Evolutionary conservation across 495 filamentous ascomycete genomes (phyloP), one percentile per base, ranked within the genome.

Genomic region (Cryomyces minteri): DNA sequence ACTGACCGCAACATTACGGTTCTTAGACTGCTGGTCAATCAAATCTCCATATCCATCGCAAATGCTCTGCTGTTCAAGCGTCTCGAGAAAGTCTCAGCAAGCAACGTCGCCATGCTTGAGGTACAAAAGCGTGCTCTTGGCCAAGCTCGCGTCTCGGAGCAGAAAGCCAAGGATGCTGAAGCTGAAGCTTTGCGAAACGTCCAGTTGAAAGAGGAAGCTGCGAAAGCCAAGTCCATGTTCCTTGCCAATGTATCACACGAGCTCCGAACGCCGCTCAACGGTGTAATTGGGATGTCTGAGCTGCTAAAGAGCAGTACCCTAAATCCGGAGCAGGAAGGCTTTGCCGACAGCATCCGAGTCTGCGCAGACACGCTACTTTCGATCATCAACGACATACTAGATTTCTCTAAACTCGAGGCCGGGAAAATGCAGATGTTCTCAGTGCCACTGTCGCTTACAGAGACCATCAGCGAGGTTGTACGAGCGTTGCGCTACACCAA

Each of bases 341-440:
- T 87, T 67, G 82, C 86, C n/a, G 84, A 94, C 57, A 88, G 82
- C 6, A 93, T 94, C 51, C 71, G 84, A 4, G 79, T 94, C 18
- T 94, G 87, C 48, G 87, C 86, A 4, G 84, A 94, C 56, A 80
- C 88, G 6, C 66, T 94, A 6, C 70, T 94, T n/a, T 87, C 82
- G 0, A 80, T 94, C 45, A 94, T 94, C 67, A 94, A 94, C 56
- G 87, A 94, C 52, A 88, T 94, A 25, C 67, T 94, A 1, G 87
- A 94, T 59, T 94, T 90, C 57, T 90, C 84, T 31, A 86, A 90
- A 56, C 76, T 94, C 56, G 87, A 94, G 59, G 87, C 87, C 11
- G 87, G 88, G 54, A 94, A 93, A 66, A 90, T 94, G 83, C 84
- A 85, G 59, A 78, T 93, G 6, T 88, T 83, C 45, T 80, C 80